Percentiles rank a stretch among this genome's conserved stretches.
Conservation (phyloP, 805 yeast genomes). For the Pachysolen tannophilus region DNA sequence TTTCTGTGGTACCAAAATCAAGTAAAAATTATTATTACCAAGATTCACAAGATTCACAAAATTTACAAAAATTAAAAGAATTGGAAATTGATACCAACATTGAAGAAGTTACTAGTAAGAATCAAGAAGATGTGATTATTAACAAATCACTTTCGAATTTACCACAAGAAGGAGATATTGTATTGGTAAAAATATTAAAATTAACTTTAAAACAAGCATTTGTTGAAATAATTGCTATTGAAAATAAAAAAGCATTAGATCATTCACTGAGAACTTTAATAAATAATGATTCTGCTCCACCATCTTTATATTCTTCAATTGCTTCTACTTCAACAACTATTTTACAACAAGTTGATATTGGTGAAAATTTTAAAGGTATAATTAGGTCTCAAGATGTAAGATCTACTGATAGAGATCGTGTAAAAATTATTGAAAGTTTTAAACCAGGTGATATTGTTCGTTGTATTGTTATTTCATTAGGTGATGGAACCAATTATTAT, state of each 20-base stretch:
- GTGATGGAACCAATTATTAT: conserved; percentile 91
- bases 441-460: conserved; percentile 90
- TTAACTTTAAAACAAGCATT: conserved; percentile 63
- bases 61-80: conserved; percentile 14
- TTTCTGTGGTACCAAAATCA: conserved; percentile 23
- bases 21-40: conserved; percentile 22
- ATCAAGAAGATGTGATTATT: conserved; percentile 3
- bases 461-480: conserved; percentile 76
- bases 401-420: conserved; percentile 84
- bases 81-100: conserved; percentile 8
- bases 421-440: conserved; percentile 69
- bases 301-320: conserved; percentile 16
- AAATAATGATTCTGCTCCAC: neutral
- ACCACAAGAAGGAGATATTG: conserved; percentile 82
- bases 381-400: conserved; percentile 84
- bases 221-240: conserved; percentile 56
- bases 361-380: conserved; percentile 83
- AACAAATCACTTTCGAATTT: conserved; percentile 26
- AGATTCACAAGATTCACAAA: too few species aligned
- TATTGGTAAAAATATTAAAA: conserved; percentile 65
- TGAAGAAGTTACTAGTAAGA: conserved; percentile 13
- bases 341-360: conserved; percentile 58
- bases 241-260: conserved; percentile 32
- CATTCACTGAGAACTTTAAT: conserved; percentile 31
- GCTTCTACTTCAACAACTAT: conserved; percentile 31